Evolutionary conservation across 352 stramenopile species (phyloP).

Genomic region (Pythium guiyangense): DNA sequence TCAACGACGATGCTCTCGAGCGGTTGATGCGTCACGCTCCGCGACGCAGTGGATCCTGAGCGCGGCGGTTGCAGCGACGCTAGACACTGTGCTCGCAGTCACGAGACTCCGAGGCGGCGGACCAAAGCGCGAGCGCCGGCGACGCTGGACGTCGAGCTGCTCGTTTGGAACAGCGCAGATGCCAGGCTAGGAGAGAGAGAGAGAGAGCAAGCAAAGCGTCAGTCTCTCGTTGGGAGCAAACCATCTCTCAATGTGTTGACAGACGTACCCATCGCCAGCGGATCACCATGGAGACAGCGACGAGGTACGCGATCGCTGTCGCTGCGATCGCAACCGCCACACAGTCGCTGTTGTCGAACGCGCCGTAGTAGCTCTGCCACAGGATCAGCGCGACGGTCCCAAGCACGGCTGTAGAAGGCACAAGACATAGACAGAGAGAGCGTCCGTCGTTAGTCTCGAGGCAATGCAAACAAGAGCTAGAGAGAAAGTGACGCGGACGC

Average conservation of each 20-base stretch:
- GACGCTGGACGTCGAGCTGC: constrained; percentile 36
- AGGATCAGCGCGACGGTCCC: constrained; percentile 35
- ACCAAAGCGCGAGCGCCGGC: constrained; percentile 7
- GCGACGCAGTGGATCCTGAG: neutral
- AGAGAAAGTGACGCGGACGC: neutral
- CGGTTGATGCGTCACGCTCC: neutral
- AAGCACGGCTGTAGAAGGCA: constrained; percentile 27
- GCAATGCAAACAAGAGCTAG: neutral
- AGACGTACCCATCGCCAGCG: constrained; percentile 65
- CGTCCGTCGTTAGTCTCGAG: neutral
- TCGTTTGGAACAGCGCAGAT: constrained; percentile 75
- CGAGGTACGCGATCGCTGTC: constrained; percentile 59
- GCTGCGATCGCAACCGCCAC: constrained; percentile 61
- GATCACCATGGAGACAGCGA: constrained; percentile 68
- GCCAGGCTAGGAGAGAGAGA: constrained; percentile 60
- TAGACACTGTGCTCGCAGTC: neutral
- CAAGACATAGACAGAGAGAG: neutral
- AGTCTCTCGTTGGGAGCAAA: neutral
- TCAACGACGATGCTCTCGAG: constrained; percentile 10
- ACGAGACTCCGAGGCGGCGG: neutral
- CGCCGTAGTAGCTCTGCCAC: constrained; percentile 51
- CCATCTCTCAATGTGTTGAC: neutral
- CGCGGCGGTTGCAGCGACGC: neutral
- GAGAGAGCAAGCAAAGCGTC: neutral
- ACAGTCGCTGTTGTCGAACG: constrained; percentile 71